Conservation (phyloP, 169 alveolate genomes). For the Cryptosporidium parvum region DNA sequence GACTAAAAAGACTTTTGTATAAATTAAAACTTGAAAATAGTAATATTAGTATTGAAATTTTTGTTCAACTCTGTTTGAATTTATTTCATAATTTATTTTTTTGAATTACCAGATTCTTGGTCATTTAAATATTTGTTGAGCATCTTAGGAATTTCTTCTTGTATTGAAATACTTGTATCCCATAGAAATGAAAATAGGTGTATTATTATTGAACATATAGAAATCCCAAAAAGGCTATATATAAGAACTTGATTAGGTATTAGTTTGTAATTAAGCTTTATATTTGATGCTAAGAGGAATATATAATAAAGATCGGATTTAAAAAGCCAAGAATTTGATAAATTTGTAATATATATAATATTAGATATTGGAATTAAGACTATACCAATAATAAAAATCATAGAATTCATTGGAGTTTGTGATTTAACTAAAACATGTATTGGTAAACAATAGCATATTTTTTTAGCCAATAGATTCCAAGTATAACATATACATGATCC, state of each 20-base stretch:
- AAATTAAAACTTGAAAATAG: constrained; percentile 63
- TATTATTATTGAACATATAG: constrained; percentile 30
- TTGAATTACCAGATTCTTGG: background rate
- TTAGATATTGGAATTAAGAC: constrained; percentile 43
- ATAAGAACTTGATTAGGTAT: constrained; percentile 57
- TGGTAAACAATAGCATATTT: constrained; percentile 64
- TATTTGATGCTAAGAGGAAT: constrained; percentile 55
- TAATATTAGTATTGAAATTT: background rate
- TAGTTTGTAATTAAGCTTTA: constrained; percentile 16
- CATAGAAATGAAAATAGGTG: constrained; percentile 32
- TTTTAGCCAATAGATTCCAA: constrained; percentile 54
- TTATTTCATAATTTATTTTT: constrained; percentile 16
- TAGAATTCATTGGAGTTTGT: constrained; percentile 61
- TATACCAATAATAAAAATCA: constrained; percentile 51
- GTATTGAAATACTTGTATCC: constrained; percentile 12
- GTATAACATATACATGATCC: constrained; percentile 40
- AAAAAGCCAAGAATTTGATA: constrained; percentile 41
- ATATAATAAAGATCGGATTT: constrained; percentile 43
- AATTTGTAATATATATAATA: constrained; percentile 40
- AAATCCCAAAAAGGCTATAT: constrained; percentile 57
- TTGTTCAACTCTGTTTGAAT: background rate
- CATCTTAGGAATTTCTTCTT: constrained; percentile 43
- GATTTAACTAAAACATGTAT: constrained; percentile 14
- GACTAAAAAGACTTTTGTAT: constrained; percentile 97
- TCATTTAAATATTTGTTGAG: constrained; percentile 17